Conservation (phyloP, 306 rosid genomes). For the Astragalus membranaceus region DNA sequence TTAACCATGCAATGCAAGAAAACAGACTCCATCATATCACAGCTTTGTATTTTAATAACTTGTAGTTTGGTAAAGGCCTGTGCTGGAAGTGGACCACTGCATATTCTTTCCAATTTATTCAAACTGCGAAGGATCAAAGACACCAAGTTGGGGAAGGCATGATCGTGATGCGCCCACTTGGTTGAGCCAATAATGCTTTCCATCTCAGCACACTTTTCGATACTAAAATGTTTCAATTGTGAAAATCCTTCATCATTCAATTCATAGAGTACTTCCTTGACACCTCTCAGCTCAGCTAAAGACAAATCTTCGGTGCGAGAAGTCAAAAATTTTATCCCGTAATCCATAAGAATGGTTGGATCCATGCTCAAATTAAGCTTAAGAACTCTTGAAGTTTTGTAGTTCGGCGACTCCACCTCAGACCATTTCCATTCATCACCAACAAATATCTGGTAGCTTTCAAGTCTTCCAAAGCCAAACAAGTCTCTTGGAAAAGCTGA, state of each 20-base stretch:
- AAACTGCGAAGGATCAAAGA: constrained; percentile 22
- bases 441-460: constrained; percentile 22
- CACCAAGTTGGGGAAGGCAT: constrained; percentile 31
- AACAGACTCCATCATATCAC: constrained; percentile 30
- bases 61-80: constrained; percentile 30
- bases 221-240: constrained; percentile 29
- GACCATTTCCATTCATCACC: constrained; percentile 27
- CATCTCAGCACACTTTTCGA: constrained; percentile 27
- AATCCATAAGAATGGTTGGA: constrained; percentile 10
- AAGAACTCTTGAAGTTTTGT: constrained; percentile 7
- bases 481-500: constrained; percentile 24
- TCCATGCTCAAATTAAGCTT: constrained; percentile 12
- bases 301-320: constrained; percentile 32
- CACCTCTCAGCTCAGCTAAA: constrained; percentile 31
- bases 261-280: constrained; percentile 22
- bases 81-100: constrained; percentile 17
- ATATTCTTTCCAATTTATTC: constrained; percentile 31
- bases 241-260: constrained; percentile 32
- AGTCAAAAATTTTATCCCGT: constrained; percentile 21
- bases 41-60: constrained; percentile 14
- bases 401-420: background rate
- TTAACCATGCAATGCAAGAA: constrained; percentile 26
- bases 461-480: constrained; percentile 13
- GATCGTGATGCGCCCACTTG: constrained; percentile 2
- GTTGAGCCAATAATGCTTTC: constrained; percentile 22